Evolutionary conservation across 2,329 filamentous ascomycete species (phyloP), one percentile per base, ranked within the genome.

Genomic region (Furcasterigmium furcatum): DNA sequence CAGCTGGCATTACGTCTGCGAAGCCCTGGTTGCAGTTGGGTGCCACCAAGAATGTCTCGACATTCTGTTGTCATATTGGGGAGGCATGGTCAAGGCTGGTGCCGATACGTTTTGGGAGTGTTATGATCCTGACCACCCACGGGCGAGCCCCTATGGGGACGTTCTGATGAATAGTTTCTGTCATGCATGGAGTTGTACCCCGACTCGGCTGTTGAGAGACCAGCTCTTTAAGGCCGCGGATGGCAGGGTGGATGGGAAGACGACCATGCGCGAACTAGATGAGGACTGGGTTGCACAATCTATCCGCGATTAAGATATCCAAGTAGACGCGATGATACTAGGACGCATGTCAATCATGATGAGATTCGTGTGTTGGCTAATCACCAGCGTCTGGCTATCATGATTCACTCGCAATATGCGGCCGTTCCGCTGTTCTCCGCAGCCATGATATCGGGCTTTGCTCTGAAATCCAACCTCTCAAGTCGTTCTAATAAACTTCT

Each of bases 61-160:
- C 54, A 58, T 60, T 46, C 57, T 59, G 49, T 45, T 16, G 41
- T 57, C 49, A 12, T 63, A 63, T 47, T 64, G 62, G 62, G 61
- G 61, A 12, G 56, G 57, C 2, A 64, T 64, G 61, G 54, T 57
- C 2, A 50, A 45, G 16, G 58, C 56, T 21, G 61, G 60, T 2
- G 60, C 59, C 6, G 59, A 63, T 44, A 62, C 61, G 9, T 64
- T 64, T 38, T 63, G 61, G 60, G 61, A 62, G 42, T 59, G 53
- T 39, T 64, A 57, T 38, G 55, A 64, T 46, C 49, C 44, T 2
- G 45, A 49, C 4, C 54, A 64, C 46, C 51, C 56, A 2, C 51
- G 46, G 42, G 53, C 50, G 7, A 64, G 59, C 45, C 61, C 61
- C 3, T 64, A 63, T 42, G 58, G 56, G 4, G 61, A 64, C 49